These are phyloP conservation scores for Trametes versicolor DNA, from an alignment of 1,284 basidiomycete species.

Conservation along the genomic window DNA sequence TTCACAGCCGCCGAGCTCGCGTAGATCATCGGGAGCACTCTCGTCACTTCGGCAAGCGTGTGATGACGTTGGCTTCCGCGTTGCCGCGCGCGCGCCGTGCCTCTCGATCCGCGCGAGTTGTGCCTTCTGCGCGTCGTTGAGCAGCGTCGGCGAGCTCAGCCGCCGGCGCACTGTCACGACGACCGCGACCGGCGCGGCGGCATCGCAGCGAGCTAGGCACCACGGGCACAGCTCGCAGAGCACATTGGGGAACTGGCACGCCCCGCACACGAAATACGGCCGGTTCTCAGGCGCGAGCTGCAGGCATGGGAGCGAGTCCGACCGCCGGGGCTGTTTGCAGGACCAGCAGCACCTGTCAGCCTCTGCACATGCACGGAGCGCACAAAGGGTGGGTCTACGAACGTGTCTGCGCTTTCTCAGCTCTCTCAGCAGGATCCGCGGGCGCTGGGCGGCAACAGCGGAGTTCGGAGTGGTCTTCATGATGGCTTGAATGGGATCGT, in stretches of 20 bases:
- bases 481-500: constrained; percentile 7
- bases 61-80: constrained; percentile 23
- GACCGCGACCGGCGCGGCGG: constrained; percentile 49
- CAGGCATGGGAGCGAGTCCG: constrained; percentile 60
- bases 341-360: constrained; percentile 15
- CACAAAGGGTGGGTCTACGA: constrained; percentile 19
- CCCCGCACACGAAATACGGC: constrained; percentile 58
- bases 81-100: background rate
- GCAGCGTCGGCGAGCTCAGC: constrained; percentile 51
- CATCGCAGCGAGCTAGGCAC: constrained; percentile 59
- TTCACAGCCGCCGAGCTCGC: constrained; percentile 20
- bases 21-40: constrained; percentile 15
- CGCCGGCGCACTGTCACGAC: constrained; percentile 45
- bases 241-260: constrained; percentile 61
- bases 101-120: constrained; percentile 40
- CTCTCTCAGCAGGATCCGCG: constrained; percentile 38
- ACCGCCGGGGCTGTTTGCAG: constrained; percentile 38
- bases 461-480: background rate
- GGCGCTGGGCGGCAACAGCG: constrained; percentile 4
- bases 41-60: constrained; percentile 16
- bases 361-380: constrained; percentile 9
- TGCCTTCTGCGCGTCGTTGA: constrained; percentile 44
- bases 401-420: constrained; percentile 37
- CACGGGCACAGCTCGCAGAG: constrained; percentile 64
- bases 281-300: constrained; percentile 54